Evolutionary conservation across 2,329 filamentous ascomycete genomes (phyloP).

Genomic region (Pleurostoma richardsiae): DNA sequence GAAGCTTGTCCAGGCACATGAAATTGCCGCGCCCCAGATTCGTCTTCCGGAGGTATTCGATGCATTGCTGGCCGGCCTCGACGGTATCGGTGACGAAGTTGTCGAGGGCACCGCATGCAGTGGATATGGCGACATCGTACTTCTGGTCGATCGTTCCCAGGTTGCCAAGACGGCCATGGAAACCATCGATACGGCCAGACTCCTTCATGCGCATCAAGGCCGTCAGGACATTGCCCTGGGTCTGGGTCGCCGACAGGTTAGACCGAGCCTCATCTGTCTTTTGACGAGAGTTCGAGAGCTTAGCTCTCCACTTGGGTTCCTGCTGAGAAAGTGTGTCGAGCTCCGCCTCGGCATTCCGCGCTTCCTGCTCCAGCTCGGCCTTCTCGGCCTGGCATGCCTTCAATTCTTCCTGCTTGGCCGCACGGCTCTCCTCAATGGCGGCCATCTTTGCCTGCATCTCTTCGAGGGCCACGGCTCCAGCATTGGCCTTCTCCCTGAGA

Average conservation of each 20-base stretch:
- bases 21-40: slow-evolving; percentile 96
- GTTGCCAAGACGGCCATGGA: slow-evolving; percentile 92
- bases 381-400: slow-evolving; percentile 72
- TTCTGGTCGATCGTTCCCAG: slow-evolving; percentile 88
- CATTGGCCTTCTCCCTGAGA: slow-evolving; percentile 81
- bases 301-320: slow-evolving; percentile 76
- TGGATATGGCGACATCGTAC: slow-evolving; percentile 98
- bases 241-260: slow-evolving; percentile 84
- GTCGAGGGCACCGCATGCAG: slow-evolving; percentile 84
- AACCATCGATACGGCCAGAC: slow-evolving; percentile 93
- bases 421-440: slow-evolving; percentile 65
- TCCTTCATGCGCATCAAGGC: slow-evolving; percentile 93
- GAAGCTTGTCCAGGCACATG: slow-evolving; percentile 86
- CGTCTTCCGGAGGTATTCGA: slow-evolving; percentile 95
- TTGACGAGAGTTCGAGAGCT: slow-evolving; percentile 84
- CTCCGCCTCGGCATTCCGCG: slow-evolving; percentile 65
- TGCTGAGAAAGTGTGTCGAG: slow-evolving; percentile 66
- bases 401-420: slow-evolving; percentile 68
- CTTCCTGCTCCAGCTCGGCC: slow-evolving; percentile 67
- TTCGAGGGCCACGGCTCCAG: slow-evolving; percentile 76
- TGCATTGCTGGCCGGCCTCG: slow-evolving; percentile 94
- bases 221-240: slow-evolving; percentile 85
- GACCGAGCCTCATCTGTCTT: slow-evolving; percentile 95
- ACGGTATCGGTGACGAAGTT: slow-evolving; percentile 97
- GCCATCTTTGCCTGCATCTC: slow-evolving; percentile 78